Conservation (phyloP, 192 early-diverging fungal genomes). For the Coemansia sp. region DNA sequence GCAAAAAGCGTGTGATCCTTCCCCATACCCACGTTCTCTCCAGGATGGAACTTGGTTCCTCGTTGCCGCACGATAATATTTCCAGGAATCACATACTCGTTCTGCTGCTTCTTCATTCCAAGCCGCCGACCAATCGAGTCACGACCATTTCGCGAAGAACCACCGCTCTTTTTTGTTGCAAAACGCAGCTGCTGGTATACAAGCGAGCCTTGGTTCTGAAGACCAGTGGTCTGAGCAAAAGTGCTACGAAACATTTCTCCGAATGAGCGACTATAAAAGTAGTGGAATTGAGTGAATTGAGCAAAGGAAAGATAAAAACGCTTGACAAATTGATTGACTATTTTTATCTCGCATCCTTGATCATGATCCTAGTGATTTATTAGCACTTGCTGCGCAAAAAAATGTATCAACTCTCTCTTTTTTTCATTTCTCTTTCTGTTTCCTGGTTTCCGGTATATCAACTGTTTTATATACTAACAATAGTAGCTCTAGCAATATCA, state of each 20-base stretch:
- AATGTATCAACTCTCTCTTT: not conserved
- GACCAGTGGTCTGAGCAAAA: conserved; percentile 1
- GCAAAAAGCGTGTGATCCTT: no score
- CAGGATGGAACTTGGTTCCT: conserved; percentile 76
- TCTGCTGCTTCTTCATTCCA: conserved; percentile 70
- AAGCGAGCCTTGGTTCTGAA: conserved; percentile 3
- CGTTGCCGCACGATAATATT: conserved; percentile 82
- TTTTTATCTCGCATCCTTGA: no score
- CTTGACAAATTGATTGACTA: no score
- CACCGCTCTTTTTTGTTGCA: conserved; percentile 76
- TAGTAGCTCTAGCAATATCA: no score
- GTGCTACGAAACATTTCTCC: conserved; percentile 28
- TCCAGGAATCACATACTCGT: conserved; percentile 70
- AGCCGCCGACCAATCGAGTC: conserved; percentile 78
- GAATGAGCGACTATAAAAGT: not conserved
- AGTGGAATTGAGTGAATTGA: no score
- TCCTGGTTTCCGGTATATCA: not conserved
- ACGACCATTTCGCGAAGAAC: conserved; percentile 74
- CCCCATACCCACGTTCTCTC: conserved; percentile 77
- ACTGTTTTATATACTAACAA: not conserved
- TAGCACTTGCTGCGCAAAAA: no score
- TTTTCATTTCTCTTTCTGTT: not conserved
- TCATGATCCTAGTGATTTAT: no score
- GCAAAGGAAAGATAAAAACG: not conserved
- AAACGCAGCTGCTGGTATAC: conserved; percentile 63